Conservation (phyloP, 495 filamentous ascomycete genomes). For the Penicillium turbatum region DNA sequence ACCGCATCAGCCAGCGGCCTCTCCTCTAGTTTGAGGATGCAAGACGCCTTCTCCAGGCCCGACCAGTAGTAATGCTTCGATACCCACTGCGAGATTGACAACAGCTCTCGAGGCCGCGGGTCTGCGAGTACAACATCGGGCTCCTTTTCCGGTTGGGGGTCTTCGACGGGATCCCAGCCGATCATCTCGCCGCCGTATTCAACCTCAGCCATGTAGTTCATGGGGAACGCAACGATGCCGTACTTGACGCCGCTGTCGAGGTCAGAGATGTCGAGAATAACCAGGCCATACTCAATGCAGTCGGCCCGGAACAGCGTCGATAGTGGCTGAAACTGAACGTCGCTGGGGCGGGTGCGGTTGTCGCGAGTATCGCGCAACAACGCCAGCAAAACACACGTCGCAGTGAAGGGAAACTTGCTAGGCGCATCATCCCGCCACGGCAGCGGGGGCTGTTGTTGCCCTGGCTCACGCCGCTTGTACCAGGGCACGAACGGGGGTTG, state of each 20-base stretch:
- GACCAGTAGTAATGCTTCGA: constrained; percentile 1
- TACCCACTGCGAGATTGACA: constrained; percentile 13
- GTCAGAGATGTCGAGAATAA: constrained; percentile 18
- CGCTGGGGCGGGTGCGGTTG: constrained; percentile 7
- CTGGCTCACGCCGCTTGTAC: not conserved
- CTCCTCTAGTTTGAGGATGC: constrained; percentile 8
- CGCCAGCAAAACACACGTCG: constrained; percentile 14
- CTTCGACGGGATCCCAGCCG: constrained; percentile 16
- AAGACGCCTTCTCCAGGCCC: not conserved
- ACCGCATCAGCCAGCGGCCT: constrained; percentile 12
- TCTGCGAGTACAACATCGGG: constrained; percentile 8
- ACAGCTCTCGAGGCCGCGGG: constrained; percentile 13
- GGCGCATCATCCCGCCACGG: constrained; percentile 13
- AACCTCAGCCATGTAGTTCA: constrained; percentile 16
- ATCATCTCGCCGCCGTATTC: not conserved
- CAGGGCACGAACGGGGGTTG: constrained; percentile 13
- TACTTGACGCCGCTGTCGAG: constrained; percentile 14
- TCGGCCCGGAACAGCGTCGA: constrained; percentile 16
- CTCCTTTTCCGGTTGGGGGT: constrained; percentile 1
- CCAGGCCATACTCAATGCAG: constrained; percentile 19
- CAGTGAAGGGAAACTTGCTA: constrained; percentile 13
- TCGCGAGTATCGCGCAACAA: constrained; percentile 11
- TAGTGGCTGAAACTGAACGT: constrained; percentile 18
- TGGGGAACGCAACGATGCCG: constrained; percentile 10
- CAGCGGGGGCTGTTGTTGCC: constrained; percentile 13